A percentile compares a stretch with the other conserved stretches of the same genome.
phyloP scores from a whole-genome alignment of 306 rosid genomes.

The Cucurbita ficifolia region DNA sequence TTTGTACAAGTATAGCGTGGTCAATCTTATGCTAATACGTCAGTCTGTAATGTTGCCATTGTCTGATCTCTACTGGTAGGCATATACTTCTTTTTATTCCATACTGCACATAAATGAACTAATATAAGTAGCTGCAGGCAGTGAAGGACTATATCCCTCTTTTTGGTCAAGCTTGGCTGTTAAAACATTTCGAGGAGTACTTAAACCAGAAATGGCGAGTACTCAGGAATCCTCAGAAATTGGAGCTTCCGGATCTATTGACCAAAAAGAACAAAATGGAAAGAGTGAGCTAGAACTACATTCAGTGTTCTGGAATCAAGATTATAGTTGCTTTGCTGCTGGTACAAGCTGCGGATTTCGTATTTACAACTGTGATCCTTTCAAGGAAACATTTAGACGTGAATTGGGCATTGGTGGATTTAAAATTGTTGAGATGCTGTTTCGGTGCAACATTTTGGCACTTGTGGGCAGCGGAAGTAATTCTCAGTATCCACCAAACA shows the following conservation, averaged over 20 bases:
- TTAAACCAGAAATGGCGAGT: not conserved
- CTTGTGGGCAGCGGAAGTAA: slow-evolving; percentile 77
- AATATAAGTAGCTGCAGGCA: not conserved
- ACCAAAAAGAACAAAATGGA: slow-evolving; percentile 24
- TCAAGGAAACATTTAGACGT: slow-evolving; percentile 76
- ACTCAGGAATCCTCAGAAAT: slow-evolving; percentile 24
- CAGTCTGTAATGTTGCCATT: not conserved
- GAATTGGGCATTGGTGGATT: slow-evolving; percentile 77
- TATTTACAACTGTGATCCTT: slow-evolving; percentile 77
- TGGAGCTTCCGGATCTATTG: slow-evolving; percentile 40
- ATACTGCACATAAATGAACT: not conserved
- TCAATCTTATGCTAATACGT: not conserved
- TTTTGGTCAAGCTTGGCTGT: not conserved
- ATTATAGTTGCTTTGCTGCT: slow-evolving; percentile 71
- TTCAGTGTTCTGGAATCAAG: slow-evolving; percentile 83
- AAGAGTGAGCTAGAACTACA: slow-evolving; percentile 36
- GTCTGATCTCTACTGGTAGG: not conserved
- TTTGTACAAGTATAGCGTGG: not conserved
- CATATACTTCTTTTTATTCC: not conserved
- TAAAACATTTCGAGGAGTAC: not conserved
- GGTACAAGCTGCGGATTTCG: slow-evolving; percentile 84
- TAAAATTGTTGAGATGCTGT: slow-evolving; percentile 85
- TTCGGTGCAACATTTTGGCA: slow-evolving; percentile 76
- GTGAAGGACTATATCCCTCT: not conserved
- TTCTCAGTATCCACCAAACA: slow-evolving; percentile 67